These are phyloP conservation scores for Asterophora lycoperdoides DNA, from an alignment of 768 basidiomycete genomes.

Conservation along the genomic window DNA sequence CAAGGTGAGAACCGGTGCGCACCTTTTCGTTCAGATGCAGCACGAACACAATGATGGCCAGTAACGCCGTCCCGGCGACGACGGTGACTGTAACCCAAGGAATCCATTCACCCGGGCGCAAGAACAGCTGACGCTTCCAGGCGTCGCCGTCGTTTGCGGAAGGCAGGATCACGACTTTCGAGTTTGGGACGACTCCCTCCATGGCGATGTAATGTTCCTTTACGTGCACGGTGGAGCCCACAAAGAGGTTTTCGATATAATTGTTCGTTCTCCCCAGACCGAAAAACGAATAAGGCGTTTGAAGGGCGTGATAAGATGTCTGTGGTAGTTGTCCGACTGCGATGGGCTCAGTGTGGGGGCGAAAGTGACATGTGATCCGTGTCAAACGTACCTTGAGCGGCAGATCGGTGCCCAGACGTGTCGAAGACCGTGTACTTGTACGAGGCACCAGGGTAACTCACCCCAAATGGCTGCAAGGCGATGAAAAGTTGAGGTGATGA, in stretches of 20 bases:
- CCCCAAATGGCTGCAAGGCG: slow-evolving; percentile 76
- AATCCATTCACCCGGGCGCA: slow-evolving; percentile 96
- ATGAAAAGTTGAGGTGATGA: slow-evolving; percentile 1
- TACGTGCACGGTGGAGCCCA: slow-evolving; percentile 81
- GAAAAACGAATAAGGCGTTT: slow-evolving; percentile 92
- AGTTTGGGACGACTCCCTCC: slow-evolving; percentile 97
- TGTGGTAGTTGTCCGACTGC: slow-evolving; percentile 90
- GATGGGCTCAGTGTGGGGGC: slow-evolving; percentile 3
- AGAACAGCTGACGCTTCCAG: slow-evolving; percentile 88
- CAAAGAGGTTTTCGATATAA: slow-evolving; percentile 98
- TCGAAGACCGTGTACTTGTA: slow-evolving; percentile 98
- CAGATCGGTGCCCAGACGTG: slow-evolving; percentile 80
- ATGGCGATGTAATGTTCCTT: slow-evolving; percentile 80
- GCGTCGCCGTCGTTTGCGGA: slow-evolving; percentile 48
- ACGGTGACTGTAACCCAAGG: slow-evolving; percentile 95
- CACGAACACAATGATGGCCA: slow-evolving; percentile 81
- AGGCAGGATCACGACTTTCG: slow-evolving; percentile 92
- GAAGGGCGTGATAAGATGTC: slow-evolving; percentile 85
- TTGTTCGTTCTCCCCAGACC: slow-evolving; percentile 98
- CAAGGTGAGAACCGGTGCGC: slow-evolving; percentile 20
- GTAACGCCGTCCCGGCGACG: slow-evolving; percentile 61
- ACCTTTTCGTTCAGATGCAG: slow-evolving; percentile 94
- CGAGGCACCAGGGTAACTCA: slow-evolving; percentile 90
- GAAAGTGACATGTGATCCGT: background rate
- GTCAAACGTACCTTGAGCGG: slow-evolving; percentile 68